These are phyloP conservation scores for Panicum hallii DNA, from an alignment of 202 grass and related monocot genomes.

Conservation along the genomic window DNA sequence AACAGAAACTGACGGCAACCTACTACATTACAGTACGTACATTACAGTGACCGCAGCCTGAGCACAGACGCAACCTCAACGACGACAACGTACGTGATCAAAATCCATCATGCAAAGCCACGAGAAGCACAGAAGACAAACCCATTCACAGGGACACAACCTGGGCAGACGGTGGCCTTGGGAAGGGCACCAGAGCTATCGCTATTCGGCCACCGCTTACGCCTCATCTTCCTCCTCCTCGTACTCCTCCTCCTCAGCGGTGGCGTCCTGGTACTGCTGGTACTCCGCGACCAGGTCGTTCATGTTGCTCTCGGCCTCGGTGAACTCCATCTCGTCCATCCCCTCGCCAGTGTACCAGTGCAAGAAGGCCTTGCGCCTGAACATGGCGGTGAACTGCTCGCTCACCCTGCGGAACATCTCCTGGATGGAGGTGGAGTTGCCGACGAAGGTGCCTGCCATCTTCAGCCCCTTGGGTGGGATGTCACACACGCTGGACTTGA, in stretches of 20 bases:
- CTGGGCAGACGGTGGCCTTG: neutral
- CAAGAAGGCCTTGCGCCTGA: conserved; percentile 96
- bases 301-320: conserved; percentile 98
- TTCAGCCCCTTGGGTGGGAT: conserved; percentile 74
- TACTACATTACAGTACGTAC: conserved; percentile 15
- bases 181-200: neutral
- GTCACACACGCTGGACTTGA: conserved; percentile 85
- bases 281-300: conserved; percentile 87
- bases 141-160: conserved; percentile 38
- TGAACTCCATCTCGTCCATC: conserved; percentile 99
- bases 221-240: conserved; percentile 69
- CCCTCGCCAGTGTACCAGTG: conserved; percentile 97
- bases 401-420: conserved; percentile 89
- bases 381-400: conserved; percentile 89
- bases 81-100: neutral
- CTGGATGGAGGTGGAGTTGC: conserved; percentile 89
- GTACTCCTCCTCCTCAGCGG: conserved; percentile 77
- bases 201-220: conserved; percentile 35
- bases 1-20: conserved; percentile 27
- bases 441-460: conserved; percentile 75
- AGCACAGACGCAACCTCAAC: conserved; percentile 38
- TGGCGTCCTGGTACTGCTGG: conserved; percentile 97
- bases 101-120: conserved; percentile 50
- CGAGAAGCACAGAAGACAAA: conserved; percentile 36
- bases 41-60: conserved; percentile 32